Evolutionary conservation across 192 early-diverging fungal species (phyloP).

Genomic region (Backusella liffmaniae): DNA sequence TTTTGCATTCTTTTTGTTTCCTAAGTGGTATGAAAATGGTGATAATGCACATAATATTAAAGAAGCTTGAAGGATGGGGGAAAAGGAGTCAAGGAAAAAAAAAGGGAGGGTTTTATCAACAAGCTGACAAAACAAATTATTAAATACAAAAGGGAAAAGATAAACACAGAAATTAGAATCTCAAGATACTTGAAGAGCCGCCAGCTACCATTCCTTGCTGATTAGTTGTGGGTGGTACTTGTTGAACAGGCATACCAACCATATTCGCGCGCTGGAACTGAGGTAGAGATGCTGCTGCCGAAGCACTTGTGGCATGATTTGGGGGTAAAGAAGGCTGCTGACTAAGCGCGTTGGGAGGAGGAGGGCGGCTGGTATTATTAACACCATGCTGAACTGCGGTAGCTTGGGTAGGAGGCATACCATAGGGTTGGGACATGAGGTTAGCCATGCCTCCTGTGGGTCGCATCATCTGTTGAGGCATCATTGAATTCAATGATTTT

Average conservation of each 20-base stretch:
- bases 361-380: background rate
- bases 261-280: slow-evolving; percentile 15
- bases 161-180: slow-evolving; percentile 16
- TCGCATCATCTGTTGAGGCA: slow-evolving; percentile 10
- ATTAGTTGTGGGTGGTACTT: background rate
- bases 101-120: background rate
- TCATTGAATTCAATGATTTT: slow-evolving; percentile 1
- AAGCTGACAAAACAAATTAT: background rate
- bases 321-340: background rate
- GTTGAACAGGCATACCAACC: background rate
- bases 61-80: background rate
- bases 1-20: background rate
- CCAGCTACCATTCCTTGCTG: slow-evolving; percentile 12
- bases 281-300: background rate
- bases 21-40: background rate
- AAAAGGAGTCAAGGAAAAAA: background rate
- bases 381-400: background rate
- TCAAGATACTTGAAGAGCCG: slow-evolving; percentile 5
- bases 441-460: background rate
- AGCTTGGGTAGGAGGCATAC: background rate
- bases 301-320: background rate
- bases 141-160: background rate
- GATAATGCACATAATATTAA: background rate
- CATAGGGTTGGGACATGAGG: background rate
- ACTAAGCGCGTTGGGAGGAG: background rate